Conservation (phyloP, 768 basidiomycete genomes). For the Suillus spraguei region DNA sequence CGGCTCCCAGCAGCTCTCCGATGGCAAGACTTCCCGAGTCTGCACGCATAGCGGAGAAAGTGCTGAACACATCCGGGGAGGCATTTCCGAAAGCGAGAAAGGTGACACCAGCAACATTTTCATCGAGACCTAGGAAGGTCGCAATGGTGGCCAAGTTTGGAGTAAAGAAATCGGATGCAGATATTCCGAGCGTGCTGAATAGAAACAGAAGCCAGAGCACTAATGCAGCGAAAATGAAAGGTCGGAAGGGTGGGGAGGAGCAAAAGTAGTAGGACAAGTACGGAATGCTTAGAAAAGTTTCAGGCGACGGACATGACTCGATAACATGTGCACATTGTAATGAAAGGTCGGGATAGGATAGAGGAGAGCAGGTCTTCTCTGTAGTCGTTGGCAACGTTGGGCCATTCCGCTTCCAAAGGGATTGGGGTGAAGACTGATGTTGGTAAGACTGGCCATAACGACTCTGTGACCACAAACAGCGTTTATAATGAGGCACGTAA, state of each 20-base stretch:
- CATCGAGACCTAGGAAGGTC: constrained; percentile 81
- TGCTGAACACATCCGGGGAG: constrained; percentile 94
- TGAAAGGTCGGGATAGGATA: constrained; percentile 45
- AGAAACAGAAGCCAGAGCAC: constrained; percentile 86
- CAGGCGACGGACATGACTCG: constrained; percentile 54
- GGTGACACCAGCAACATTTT: constrained; percentile 95
- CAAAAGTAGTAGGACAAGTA: constrained; percentile 79
- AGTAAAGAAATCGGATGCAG: constrained; percentile 96
- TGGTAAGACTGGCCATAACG: constrained; percentile 42
- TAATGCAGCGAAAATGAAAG: constrained; percentile 62
- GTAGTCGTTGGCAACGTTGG: neutral
- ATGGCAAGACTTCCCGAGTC: constrained; percentile 89
- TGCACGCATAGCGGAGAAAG: constrained; percentile 88
- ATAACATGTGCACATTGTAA: constrained; percentile 70
- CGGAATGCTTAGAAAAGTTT: constrained; percentile 69
- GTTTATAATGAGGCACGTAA: constrained; percentile 54
- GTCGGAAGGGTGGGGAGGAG: constrained; percentile 52
- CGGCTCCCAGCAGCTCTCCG: constrained; percentile 94
- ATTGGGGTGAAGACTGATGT: constrained; percentile 5
- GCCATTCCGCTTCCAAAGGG: constrained; percentile 17
- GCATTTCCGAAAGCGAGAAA: constrained; percentile 98
- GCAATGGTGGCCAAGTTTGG: constrained; percentile 94
- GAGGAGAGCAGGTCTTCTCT: constrained; percentile 52
- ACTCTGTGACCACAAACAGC: constrained; percentile 67
- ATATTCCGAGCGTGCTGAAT: constrained; percentile 94